These are phyloP conservation scores for Sanghuangporus sanghuang DNA, from an alignment of 1,284 basidiomycete species.

Conservation along the genomic window DNA sequence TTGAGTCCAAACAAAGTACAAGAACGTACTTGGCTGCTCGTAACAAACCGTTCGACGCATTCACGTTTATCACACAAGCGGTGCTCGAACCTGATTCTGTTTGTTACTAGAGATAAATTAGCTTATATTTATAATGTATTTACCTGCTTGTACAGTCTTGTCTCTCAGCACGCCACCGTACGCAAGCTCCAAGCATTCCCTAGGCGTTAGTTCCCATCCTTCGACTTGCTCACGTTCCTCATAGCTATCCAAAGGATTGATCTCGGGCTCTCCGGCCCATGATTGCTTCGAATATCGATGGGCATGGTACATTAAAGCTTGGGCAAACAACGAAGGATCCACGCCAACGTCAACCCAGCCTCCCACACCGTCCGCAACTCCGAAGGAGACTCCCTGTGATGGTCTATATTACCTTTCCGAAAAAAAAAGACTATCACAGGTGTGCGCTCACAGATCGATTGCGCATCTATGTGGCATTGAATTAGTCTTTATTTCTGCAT, in stretches of 20 bases:
- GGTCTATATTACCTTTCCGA: neutral
- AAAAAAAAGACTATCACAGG: neutral
- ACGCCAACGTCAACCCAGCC: constrained; percentile 75
- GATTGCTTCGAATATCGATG: constrained; percentile 61
- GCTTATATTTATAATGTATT: constrained; percentile 22
- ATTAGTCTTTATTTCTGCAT: constrained; percentile 5
- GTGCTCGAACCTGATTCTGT: constrained; percentile 72
- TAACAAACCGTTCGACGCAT: constrained; percentile 69
- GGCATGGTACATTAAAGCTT: constrained; percentile 67
- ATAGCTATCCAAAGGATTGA: constrained; percentile 46
- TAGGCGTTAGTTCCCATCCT: constrained; percentile 66
- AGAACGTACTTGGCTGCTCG: constrained; percentile 72
- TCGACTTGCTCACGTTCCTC: constrained; percentile 46
- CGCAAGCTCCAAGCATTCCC: constrained; percentile 67
- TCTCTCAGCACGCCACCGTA: constrained; percentile 71
- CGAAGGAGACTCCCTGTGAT: constrained; percentile 70
- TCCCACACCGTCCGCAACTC: constrained; percentile 66
- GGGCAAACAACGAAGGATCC: constrained; percentile 75
- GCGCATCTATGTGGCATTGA: constrained; percentile 49
- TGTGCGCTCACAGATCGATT: constrained; percentile 62
- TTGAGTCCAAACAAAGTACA: neutral
- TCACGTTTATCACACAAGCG: constrained; percentile 75
- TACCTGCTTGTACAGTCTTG: constrained; percentile 67
- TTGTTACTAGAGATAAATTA: neutral
- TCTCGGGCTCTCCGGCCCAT: constrained; percentile 68